These are phyloP conservation scores for Penicillium paneum DNA, from an alignment of 2,329 filamentous ascomycete genomes.

Conservation along the genomic window DNA sequence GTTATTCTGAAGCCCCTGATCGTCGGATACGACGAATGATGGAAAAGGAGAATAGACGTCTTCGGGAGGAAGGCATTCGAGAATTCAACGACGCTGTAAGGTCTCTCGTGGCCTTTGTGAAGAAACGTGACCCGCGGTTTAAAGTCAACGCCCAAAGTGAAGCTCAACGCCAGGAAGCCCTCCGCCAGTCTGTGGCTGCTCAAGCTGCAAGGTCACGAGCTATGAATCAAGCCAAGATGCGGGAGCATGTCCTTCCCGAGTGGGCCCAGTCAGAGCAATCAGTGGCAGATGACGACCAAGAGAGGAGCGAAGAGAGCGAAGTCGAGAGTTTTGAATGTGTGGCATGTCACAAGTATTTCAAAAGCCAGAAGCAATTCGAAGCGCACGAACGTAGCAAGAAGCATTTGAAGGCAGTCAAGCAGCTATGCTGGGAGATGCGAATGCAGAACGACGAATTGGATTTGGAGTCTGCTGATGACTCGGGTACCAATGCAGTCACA, in stretches of 20 bases:
- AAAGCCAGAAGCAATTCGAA: constrained; percentile 88
- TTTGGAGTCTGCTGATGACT: constrained; percentile 12
- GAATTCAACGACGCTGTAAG: constrained; percentile 93
- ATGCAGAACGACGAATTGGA: constrained; percentile 64
- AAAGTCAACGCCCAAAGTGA: constrained; percentile 73
- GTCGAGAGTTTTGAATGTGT: constrained; percentile 61
- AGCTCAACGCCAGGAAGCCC: constrained; percentile 71
- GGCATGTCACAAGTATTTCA: constrained; percentile 65
- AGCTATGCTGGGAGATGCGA: constrained; percentile 77
- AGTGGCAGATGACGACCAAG: constrained; percentile 48
- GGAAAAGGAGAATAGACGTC: constrained; percentile 90
- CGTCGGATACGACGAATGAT: constrained; percentile 76
- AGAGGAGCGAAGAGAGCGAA: constrained; percentile 47
- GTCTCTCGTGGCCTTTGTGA: constrained; percentile 80
- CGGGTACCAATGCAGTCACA: background rate
- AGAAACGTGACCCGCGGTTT: constrained; percentile 87
- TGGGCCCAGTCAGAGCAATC: constrained; percentile 66
- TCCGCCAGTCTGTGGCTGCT: constrained; percentile 74
- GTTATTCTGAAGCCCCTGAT: constrained; percentile 81
- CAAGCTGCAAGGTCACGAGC: constrained; percentile 82
- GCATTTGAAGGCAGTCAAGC: constrained; percentile 79
- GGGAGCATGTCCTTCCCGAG: constrained; percentile 62
- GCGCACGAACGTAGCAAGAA: constrained; percentile 97
- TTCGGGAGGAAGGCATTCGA: constrained; percentile 74
- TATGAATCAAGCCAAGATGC: constrained; percentile 71